Percentiles rank a stretch among this genome's conserved stretches.
Evolutionary conservation across 2,329 filamentous ascomycete species (phyloP).

Genomic region (Ophiocordyceps robertsii): DNA sequence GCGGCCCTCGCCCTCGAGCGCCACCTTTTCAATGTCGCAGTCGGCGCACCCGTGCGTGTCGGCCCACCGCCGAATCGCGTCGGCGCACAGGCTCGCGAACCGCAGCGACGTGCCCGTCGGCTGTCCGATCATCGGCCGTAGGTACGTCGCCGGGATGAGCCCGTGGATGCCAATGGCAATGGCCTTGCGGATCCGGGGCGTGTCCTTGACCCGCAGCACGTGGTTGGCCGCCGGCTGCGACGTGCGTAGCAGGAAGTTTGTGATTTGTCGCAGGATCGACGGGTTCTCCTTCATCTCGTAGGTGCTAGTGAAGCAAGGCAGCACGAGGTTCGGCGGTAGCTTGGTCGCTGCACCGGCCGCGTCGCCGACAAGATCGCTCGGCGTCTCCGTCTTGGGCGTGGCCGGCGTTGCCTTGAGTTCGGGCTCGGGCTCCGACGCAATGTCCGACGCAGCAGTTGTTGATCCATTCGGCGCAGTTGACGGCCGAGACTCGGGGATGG

Average conservation of each 20-base stretch:
- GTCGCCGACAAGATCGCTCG: conserved; percentile 19
- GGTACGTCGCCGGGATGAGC: conserved; percentile 74
- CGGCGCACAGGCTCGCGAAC: conserved; percentile 78
- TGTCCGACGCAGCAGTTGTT: conserved; percentile 1
- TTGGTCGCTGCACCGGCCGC: conserved; percentile 26
- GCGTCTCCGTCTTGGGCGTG: conserved; percentile 7
- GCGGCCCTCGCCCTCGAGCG: conserved; percentile 86
- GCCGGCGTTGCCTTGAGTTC: conserved; percentile 6
- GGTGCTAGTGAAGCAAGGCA: conserved; percentile 57
- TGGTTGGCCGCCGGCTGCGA: conserved; percentile 50
- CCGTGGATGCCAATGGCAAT: conserved; percentile 92
- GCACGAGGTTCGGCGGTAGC: conserved; percentile 44
- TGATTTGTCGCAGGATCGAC: conserved; percentile 55
- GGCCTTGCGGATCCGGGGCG: conserved; percentile 66
- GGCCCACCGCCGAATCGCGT: conserved; percentile 74
- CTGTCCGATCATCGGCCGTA: conserved; percentile 86
- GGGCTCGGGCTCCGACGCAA: conserved; percentile 1
- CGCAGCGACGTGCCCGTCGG: conserved; percentile 91
- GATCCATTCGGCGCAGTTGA: conserved; percentile 8
- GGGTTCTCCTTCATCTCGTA: conserved; percentile 55
- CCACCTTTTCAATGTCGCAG: conserved; percentile 81
- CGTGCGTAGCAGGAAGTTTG: conserved; percentile 41
- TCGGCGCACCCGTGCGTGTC: conserved; percentile 58
- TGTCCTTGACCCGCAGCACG: conserved; percentile 55
- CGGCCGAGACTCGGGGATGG: conserved; percentile 29